Percentiles rank a stretch among this genome's conserved stretches.
Conservation (phyloP, 2,329 filamentous ascomycete genomes). For the Cladosporium sp. region DNA sequence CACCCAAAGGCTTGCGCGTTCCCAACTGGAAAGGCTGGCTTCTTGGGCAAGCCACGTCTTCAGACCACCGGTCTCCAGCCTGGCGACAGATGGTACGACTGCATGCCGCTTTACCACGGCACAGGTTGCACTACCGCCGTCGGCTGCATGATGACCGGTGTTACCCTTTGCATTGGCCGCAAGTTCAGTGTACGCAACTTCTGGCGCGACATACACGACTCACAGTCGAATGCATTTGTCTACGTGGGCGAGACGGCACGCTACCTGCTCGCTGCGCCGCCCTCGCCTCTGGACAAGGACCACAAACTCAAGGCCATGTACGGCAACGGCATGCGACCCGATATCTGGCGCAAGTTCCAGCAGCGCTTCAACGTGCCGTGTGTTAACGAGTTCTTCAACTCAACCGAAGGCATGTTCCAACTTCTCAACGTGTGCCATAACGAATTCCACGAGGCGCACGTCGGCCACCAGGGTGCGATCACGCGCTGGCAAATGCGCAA, state of each 20-base stretch:
- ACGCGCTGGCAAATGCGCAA: slow-evolving; percentile 55
- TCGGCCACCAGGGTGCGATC: slow-evolving; percentile 71
- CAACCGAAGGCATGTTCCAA: slow-evolving; percentile 68
- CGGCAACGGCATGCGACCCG: slow-evolving; percentile 67
- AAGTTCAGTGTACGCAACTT: slow-evolving; percentile 70
- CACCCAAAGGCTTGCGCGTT: slow-evolving; percentile 70
- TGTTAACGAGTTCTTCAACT: slow-evolving; percentile 75
- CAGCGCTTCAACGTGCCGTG: slow-evolving; percentile 63
- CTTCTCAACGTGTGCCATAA: slow-evolving; percentile 50
- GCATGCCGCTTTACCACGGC: slow-evolving; percentile 77
- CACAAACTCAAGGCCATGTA: slow-evolving; percentile 62
- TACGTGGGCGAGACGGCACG: slow-evolving; percentile 78
- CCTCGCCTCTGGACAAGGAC: slow-evolving; percentile 59
- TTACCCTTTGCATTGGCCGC: slow-evolving; percentile 63
- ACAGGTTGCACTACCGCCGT: slow-evolving; percentile 65
- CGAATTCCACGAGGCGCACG: slow-evolving; percentile 62
- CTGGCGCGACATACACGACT: slow-evolving; percentile 70
- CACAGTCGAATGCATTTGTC: slow-evolving; percentile 67
- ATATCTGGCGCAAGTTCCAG: slow-evolving; percentile 66
- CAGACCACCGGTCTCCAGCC: slow-evolving; percentile 38
- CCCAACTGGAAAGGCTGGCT: slow-evolving; percentile 51
- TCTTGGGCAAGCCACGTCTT: slow-evolving; percentile 40
- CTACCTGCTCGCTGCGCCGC: slow-evolving; percentile 69
- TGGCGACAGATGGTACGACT: slow-evolving; percentile 69
- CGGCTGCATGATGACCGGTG: slow-evolving; percentile 54